phyloP scores from a whole-genome alignment of 164 flowering plant genomes.

The Cinnamomum chago region DNA sequence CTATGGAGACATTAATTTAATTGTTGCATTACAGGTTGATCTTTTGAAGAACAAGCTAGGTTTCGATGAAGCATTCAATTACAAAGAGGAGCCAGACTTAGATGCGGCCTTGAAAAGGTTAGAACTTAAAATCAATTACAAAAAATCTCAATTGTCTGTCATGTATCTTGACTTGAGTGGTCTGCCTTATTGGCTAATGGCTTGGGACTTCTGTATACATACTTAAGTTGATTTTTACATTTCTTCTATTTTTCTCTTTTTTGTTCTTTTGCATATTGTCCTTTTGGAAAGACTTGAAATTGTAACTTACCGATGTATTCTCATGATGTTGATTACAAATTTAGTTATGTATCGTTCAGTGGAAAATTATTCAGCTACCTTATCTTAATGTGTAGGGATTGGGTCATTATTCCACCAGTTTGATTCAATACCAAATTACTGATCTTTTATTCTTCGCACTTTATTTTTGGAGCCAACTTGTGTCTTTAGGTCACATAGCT shows the following conservation, averaged over 20 bases:
- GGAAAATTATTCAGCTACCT: background rate
- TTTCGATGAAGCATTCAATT: constrained; percentile 61
- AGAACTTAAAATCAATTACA: background rate
- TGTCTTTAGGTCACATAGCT: no score
- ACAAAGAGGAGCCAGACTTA: constrained; percentile 50
- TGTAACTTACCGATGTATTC: background rate
- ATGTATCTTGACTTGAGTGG: background rate
- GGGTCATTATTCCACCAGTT: background rate
- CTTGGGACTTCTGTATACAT: background rate
- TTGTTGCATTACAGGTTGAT: constrained; percentile 34
- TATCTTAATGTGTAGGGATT: background rate
- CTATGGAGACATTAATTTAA: no score
- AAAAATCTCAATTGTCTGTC: background rate
- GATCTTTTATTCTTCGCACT: no score
- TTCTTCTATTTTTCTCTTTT: background rate
- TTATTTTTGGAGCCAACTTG: no score
- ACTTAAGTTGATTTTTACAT: background rate
- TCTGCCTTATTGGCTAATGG: background rate
- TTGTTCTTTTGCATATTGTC: background rate
- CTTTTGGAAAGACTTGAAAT: background rate
- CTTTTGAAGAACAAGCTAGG: constrained; percentile 52
- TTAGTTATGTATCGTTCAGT: background rate
- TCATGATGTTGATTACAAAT: background rate
- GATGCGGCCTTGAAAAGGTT: constrained; percentile 57
- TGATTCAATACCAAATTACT: background rate